A percentile compares a stretch with the other conserved stretches of the same genome.
Evolutionary conservation across 345 rosid genomes (phyloP).

Genomic region (Salix exigua): DNA sequence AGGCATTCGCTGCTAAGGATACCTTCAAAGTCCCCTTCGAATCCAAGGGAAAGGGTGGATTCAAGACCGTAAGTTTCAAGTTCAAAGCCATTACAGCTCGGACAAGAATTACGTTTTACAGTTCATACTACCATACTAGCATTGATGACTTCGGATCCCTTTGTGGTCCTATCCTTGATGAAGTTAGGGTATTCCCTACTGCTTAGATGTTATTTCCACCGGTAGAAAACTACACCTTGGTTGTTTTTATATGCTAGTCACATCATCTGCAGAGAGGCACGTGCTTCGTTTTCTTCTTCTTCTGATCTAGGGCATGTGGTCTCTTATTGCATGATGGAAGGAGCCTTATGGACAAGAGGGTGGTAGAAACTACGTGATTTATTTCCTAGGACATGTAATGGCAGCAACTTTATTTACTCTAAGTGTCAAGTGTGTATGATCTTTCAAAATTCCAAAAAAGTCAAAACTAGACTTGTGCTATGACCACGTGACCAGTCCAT

Average conservation of each 20-base stretch:
- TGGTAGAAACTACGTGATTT: neutral
- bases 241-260: neutral
- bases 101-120: constrained; percentile 87
- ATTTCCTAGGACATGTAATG: neutral
- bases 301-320: neutral
- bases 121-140: constrained; percentile 75
- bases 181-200: constrained; percentile 48
- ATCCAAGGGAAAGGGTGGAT: constrained; percentile 66
- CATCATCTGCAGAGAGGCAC: constrained; percentile 12
- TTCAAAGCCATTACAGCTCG: constrained; percentile 60
- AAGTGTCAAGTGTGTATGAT: neutral
- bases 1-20: constrained; percentile 73
- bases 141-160: constrained; percentile 64
- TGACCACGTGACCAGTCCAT: neutral
- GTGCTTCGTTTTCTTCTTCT: neutral
- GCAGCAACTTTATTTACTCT: neutral
- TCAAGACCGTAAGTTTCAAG: constrained; percentile 48
- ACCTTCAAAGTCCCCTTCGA: constrained; percentile 57
- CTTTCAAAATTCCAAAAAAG: neutral
- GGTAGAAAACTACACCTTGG: neutral
- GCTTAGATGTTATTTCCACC: constrained; percentile 20
- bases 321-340: neutral
- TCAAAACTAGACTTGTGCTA: neutral
- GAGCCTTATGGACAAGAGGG: neutral
- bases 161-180: constrained; percentile 82